Percentiles rank a stretch among this genome's conserved stretches.
phyloP scores from a whole-genome alignment of 768 basidiomycete species.

The Mycena crocata region DNA sequence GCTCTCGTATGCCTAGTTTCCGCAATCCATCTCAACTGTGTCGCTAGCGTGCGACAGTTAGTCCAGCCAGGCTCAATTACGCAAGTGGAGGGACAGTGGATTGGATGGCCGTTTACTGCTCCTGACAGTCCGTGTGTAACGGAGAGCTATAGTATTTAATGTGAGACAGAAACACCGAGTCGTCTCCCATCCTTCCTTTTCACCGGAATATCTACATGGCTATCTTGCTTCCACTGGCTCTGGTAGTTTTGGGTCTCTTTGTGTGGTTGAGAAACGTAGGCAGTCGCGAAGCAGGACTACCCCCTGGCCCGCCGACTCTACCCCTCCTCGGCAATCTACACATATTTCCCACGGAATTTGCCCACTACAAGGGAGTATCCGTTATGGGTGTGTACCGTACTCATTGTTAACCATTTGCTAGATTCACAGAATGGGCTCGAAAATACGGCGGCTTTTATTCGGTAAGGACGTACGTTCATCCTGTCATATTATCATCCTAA shows the following conservation, averaged over 20 bases:
- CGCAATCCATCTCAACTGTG: no score
- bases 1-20: no score
- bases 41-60: no score
- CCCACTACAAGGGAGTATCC: conserved; percentile 23
- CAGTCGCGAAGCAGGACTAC: conserved; percentile 16
- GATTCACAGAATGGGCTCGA: conserved; percentile 44
- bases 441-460: conserved; percentile 43
- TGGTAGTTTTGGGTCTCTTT: background rate
- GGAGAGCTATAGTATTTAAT: background rate
- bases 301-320: conserved; percentile 31
- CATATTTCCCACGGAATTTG: conserved; percentile 25
- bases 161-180: no score
- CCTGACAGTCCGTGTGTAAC: background rate
- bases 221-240: background rate
- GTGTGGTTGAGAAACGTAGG: conserved; percentile 16
- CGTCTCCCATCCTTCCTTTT: no score
- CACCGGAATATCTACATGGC: background rate
- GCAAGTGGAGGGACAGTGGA: no score
- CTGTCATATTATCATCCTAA: background rate
- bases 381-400: background rate
- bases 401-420: background rate
- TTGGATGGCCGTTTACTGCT: no score
- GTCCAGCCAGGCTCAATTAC: no score
- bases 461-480: background rate
- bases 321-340: conserved; percentile 31